Conservation (phyloP, 352 stramenopile genomes). For the Phytopythium oedochilum region DNA sequence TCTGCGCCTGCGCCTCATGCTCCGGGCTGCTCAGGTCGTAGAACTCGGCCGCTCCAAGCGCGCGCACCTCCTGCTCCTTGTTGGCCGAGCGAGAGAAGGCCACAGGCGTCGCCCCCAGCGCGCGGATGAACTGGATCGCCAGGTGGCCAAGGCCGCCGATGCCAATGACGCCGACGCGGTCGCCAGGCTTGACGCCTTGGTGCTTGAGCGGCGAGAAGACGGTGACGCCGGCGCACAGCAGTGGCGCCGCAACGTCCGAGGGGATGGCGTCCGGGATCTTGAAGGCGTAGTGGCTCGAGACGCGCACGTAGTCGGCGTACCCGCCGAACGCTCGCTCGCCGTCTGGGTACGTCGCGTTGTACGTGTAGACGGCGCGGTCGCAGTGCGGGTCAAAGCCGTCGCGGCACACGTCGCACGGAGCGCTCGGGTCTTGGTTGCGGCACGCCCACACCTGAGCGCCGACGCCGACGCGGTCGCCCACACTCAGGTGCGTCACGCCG, state of each 20-base stretch:
- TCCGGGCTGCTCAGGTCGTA: constrained; percentile 39
- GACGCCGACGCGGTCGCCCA: constrained; percentile 64
- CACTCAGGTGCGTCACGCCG: constrained; percentile 24
- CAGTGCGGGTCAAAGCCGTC: constrained; percentile 54
- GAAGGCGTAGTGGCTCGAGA: too few relatives aligned
- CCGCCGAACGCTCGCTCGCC: constrained; percentile 43
- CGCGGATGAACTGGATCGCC: constrained; percentile 74
- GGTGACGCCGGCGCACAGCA: too few relatives aligned
- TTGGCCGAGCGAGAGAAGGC: too few relatives aligned
- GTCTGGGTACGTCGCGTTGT: constrained; percentile 45
- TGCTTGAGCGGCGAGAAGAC: too few relatives aligned
- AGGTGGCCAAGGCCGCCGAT: constrained; percentile 85
- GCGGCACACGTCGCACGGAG: constrained; percentile 46
- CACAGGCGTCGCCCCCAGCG: too few relatives aligned
- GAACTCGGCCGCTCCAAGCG: constrained; percentile 17
- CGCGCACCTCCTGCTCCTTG: too few relatives aligned
- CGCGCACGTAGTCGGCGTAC: constrained; percentile 67
- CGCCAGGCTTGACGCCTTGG: constrained; percentile 33
- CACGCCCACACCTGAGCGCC: constrained; percentile 70
- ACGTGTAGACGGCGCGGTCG: constrained; percentile 34
- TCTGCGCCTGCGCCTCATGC: constrained; percentile 21
- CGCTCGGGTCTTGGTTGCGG: constrained; percentile 38
- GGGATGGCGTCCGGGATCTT: too few relatives aligned
- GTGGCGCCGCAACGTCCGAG: too few relatives aligned
- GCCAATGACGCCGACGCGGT: constrained; percentile 68